These are phyloP conservation scores for Mallotus japonicus DNA, from an alignment of 441 rosid species.

Conservation along the genomic window DNA sequence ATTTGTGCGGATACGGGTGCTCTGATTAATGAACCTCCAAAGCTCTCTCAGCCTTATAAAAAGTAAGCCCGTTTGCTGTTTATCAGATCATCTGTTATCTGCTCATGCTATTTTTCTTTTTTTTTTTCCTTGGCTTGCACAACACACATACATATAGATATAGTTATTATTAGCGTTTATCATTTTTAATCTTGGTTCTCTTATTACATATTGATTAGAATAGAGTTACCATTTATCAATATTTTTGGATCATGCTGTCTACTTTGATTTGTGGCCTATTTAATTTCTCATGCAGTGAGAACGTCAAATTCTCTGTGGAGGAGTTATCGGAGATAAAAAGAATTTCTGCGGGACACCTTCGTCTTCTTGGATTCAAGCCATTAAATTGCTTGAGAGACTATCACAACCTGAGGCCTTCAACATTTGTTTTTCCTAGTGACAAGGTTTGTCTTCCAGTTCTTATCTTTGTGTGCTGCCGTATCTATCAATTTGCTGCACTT, in stretches of 20 bases:
- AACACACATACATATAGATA: too few species aligned
- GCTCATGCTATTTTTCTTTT: not conserved
- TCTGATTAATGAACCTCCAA: constrained; percentile 59
- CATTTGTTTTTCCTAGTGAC: constrained; percentile 87
- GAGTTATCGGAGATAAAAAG: constrained; percentile 79
- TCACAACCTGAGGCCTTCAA: constrained; percentile 90
- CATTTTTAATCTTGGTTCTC: not conserved
- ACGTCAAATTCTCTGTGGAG: constrained; percentile 53
- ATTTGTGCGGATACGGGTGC: constrained; percentile 95
- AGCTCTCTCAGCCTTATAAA: constrained; percentile 59
- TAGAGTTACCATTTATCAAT: not conserved
- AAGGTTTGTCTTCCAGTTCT: constrained; percentile 48
- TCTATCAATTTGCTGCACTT: constrained; percentile 2
- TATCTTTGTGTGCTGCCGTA: constrained; percentile 4
- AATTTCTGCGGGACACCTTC: constrained; percentile 63
- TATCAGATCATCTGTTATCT: not conserved
- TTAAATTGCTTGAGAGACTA: constrained; percentile 84
- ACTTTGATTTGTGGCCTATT: constrained; percentile 22
- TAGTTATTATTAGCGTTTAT: not conserved
- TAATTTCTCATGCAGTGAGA: constrained; percentile 44
- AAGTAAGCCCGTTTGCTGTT: constrained; percentile 41
- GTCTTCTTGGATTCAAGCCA: constrained; percentile 92
- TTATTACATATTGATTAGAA: not conserved
- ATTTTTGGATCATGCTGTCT: not conserved
- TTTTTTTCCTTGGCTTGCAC: not conserved